Base-by-base conservation (phyloP, 768 basidiomycete genomes). In the Russula griseocarnosa region DNA sequence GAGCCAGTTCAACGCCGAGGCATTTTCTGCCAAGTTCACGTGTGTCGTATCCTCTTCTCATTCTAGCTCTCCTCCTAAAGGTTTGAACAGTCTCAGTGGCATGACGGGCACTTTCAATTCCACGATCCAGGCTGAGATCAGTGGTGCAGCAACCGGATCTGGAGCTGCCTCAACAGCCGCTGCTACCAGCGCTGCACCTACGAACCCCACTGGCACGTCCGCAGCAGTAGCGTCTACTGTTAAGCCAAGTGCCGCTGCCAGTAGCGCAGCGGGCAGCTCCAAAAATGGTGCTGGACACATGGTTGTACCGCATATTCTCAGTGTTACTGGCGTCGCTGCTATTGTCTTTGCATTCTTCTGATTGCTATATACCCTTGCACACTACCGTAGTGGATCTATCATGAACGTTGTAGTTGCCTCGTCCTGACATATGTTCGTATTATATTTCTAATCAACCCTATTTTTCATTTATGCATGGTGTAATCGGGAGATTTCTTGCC, bases 1-100 rank as follows among this genome's bases (percentile, higher is more conserved):
- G 60, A 75, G 86, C 16, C 76, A 82, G 60, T 88, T 77, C 76
- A 81, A 81, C 4, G 82, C 80, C 51, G 76, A 87, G 66, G 84
- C 90, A 0, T 95, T 92, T 79, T 91, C 90, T 8, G 82, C 92
- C 67, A 83, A 82, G 69, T 94, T 92, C 79, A 77, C 77, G 91
- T 92, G 71, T 67, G 86, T 76, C 7, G 36, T 26, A 28, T 2
- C 24, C 28, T 52, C 22, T 20, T 51, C 53, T 34, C 14, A 28
- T n/a, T 24, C 44, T 18, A 10, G 30, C 28, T 60, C 49, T 14
- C 1, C 5, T 11, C 61, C 60, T 47, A 26, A 61, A 26, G n/a
- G n/a, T 44, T 50, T 28, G 26, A 58, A 52, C 66, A 91, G 88
- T 9, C 67, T 94, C 71, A 68, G 74, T n/a, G 76, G 79, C 61